Percentiles rank a stretch among this genome's conserved stretches.
phyloP scores from a whole-genome alignment of 73 alveolate species.

The Breviolum minutum region DNA sequence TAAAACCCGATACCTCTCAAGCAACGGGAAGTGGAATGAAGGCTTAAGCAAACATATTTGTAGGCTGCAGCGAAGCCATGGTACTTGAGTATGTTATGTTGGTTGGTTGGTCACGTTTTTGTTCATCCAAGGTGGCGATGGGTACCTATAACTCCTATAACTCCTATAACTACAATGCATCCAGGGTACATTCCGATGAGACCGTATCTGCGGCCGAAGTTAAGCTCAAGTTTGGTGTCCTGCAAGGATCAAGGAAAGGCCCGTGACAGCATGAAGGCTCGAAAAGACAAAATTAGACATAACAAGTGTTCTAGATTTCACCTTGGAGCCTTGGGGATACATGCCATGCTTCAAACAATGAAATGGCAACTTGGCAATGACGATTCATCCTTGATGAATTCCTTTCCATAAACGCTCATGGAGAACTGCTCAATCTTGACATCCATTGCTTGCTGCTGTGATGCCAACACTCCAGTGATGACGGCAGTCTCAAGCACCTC shows the following conservation, averaged over 20 bases:
- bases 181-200: conserved; percentile 97
- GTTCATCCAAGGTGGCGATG: no score
- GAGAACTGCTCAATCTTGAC: conserved; percentile 89
- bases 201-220: conserved; percentile 98
- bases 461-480: conserved; percentile 82
- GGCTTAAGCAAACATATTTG: no score
- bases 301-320: neutral
- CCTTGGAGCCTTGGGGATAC: no score
- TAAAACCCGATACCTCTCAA: no score
- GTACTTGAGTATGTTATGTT: no score
- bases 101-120: no score
- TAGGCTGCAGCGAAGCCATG: no score
- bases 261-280: no score
- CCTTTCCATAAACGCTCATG: conserved; percentile 65
- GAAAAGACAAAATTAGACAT: neutral
- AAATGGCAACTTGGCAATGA: neutral
- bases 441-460: conserved; percentile 79
- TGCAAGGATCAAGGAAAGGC: neutral
- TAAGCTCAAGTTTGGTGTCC: conserved; percentile 97
- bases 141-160: neutral
- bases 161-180: neutral
- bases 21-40: no score
- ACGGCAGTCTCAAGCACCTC: conserved; percentile 78
- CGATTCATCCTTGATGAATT: conserved; percentile 58
- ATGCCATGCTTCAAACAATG: no score